A percentile compares a stretch with the other conserved stretches of the same genome.
Evolutionary conservation across 768 basidiomycete species (phyloP).

Genomic region (Kwoniella newhampshirensis): DNA sequence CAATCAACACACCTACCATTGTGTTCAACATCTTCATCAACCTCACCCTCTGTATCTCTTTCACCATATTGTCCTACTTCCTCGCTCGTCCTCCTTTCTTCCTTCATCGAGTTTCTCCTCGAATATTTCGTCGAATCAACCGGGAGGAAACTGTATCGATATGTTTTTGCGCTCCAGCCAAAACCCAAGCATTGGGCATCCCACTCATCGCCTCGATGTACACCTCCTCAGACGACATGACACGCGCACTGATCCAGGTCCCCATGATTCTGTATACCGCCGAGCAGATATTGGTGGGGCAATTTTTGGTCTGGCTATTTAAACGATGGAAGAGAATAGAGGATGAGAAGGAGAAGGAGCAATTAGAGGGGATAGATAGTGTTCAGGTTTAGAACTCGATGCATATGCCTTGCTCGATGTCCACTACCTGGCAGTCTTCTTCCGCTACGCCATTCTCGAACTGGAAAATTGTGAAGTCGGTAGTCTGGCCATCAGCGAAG

Average conservation of each 20-base stretch:
- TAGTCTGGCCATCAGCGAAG: neutral
- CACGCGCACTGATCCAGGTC: conserved; percentile 33
- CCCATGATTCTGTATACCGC: conserved; percentile 50
- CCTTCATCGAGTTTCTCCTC: conserved; percentile 1
- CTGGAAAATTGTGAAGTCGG: conserved; percentile 9
- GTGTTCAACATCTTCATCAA: conserved; percentile 33
- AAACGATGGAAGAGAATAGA: conserved; percentile 30
- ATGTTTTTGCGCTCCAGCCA: conserved; percentile 28
- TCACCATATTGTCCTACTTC: conserved; percentile 21
- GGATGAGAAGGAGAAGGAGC: conserved; percentile 1
- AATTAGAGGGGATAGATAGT: neutral
- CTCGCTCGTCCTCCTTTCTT: conserved; percentile 19
- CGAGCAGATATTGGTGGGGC: conserved; percentile 39
- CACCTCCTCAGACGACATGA: conserved; percentile 23
- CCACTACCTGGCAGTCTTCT: conserved; percentile 9
- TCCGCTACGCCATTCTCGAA: conserved; percentile 1
- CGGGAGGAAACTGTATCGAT: conserved; percentile 16
- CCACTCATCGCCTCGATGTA: conserved; percentile 44
- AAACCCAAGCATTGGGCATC: conserved; percentile 38
- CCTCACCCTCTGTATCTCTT: conserved; percentile 31
- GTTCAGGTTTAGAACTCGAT: too few relatives aligned
- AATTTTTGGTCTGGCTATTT: conserved; percentile 36
- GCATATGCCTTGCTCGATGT: neutral
- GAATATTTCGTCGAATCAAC: conserved; percentile 12
- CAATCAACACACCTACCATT: conserved; percentile 5